Evolutionary conservation across 352 stramenopile species (phyloP).

Genomic region (Globisporangium rhizosaccharum): DNA sequence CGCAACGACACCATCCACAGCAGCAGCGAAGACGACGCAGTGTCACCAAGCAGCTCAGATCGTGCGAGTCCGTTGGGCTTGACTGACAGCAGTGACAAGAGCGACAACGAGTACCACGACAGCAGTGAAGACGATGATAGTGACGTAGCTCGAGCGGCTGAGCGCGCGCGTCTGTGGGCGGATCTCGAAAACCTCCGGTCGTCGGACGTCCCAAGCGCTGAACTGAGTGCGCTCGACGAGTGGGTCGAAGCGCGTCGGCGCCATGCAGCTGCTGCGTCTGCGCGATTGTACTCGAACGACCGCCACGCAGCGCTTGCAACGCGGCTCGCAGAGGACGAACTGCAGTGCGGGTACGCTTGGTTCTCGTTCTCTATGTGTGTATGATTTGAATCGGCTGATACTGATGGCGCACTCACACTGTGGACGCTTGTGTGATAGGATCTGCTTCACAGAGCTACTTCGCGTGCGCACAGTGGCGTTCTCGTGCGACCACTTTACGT

Average conservation of each 20-base stretch:
- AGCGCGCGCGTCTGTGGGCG: slow-evolving; percentile 38
- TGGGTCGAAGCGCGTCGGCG: slow-evolving; percentile 40
- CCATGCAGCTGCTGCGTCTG: slow-evolving; percentile 24
- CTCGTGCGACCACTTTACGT: slow-evolving; percentile 62
- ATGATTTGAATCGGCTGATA: not conserved
- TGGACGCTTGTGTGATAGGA: slow-evolving; percentile 17
- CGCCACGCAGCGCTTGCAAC: slow-evolving; percentile 45
- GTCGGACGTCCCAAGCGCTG: slow-evolving; percentile 25
- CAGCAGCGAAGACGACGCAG: slow-evolving; percentile 11
- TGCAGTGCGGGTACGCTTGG: slow-evolving; percentile 46
- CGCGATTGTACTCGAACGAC: slow-evolving; percentile 39
- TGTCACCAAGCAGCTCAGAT: not conserved
- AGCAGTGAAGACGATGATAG: not conserved
- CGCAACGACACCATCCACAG: not conserved
- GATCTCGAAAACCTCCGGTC: slow-evolving; percentile 18
- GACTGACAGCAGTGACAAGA: not conserved
- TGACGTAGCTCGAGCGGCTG: slow-evolving; percentile 7
- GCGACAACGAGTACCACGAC: not conserved
- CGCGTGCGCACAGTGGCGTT: slow-evolving; percentile 50
- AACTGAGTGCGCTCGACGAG: slow-evolving; percentile 36
- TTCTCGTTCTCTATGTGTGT: not conserved
- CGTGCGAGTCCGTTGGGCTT: not conserved
- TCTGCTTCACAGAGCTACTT: slow-evolving; percentile 65
- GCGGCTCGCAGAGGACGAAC: slow-evolving; percentile 50
- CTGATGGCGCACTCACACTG: no score